Percentiles rank a stretch among this genome's conserved stretches.
Evolutionary conservation across 345 rosid genomes (phyloP).

Genomic region (Excoecaria cochinchinensis): DNA sequence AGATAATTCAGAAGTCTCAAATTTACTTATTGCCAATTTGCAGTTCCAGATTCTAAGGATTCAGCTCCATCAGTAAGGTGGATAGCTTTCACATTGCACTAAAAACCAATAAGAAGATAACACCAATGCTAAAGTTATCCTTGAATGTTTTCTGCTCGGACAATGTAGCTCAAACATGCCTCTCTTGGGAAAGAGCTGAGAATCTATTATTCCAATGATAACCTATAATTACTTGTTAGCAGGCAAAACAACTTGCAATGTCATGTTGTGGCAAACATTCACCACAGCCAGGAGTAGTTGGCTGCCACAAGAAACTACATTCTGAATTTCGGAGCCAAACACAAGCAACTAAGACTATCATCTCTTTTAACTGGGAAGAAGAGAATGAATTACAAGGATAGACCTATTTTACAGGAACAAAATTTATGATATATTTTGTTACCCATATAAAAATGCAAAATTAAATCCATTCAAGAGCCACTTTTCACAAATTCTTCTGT

Average conservation of each 20-base stretch:
- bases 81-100: neutral
- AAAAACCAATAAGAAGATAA: neutral
- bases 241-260: constrained; percentile 5
- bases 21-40: neutral
- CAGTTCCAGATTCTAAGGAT: neutral
- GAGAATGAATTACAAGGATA: neutral
- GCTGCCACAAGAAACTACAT: neutral
- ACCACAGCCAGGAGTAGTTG: neutral
- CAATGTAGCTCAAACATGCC: neutral
- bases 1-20: constrained; percentile 1
- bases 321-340: constrained; percentile 3
- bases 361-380: neutral
- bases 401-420: neutral
- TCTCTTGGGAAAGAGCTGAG: neutral
- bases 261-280: neutral
- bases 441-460: neutral
- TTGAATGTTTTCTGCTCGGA: neutral
- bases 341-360: neutral
- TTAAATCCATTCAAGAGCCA: neutral
- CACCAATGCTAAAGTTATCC: neutral
- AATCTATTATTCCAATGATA: neutral
- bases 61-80: neutral
- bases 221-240: neutral
- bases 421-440: neutral
- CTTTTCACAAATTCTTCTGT: neutral